A percentile compares a stretch with the other conserved stretches of the same genome.
Conservation (phyloP, 495 filamentous ascomycete genomes). For the Acidomyces sp. region DNA sequence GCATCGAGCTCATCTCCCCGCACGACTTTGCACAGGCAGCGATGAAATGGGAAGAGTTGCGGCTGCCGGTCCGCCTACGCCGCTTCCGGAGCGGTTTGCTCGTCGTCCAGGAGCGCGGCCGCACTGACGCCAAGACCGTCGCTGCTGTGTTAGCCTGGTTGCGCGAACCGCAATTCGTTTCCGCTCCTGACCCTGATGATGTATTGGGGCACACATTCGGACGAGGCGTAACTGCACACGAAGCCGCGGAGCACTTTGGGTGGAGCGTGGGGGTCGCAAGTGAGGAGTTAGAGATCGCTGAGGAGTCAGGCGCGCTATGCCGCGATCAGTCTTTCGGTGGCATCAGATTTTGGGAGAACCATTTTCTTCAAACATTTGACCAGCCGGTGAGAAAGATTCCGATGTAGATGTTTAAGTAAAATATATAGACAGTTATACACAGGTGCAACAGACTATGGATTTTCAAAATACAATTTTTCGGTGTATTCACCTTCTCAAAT, state of each 20-base stretch:
- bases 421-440: no score
- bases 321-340: constrained; percentile 32
- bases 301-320: constrained; percentile 30
- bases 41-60: constrained; percentile 73
- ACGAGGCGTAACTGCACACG: constrained; percentile 75
- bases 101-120: constrained; percentile 77
- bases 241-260: constrained; percentile 78
- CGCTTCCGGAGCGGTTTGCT: constrained; percentile 84
- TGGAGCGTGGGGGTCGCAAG: constrained; percentile 98
- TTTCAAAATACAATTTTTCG: no score
- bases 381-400: not conserved
- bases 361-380: constrained; percentile 15
- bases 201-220: constrained; percentile 31
- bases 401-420: constrained; percentile 2
- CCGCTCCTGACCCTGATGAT: constrained; percentile 43
- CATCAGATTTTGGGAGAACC: constrained; percentile 33
- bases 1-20: constrained; percentile 87
- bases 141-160: constrained; percentile 65
- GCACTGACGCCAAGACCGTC: constrained; percentile 85
- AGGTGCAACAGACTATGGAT: no score
- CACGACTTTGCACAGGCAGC: constrained; percentile 85
- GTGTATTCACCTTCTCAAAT: no score
- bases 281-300: constrained; percentile 88
- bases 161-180: constrained; percentile 44
- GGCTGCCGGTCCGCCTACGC: constrained; percentile 71